Conservation (phyloP, 2,329 filamentous ascomycete genomes). For the Pseudohalonectria lignicola region DNA sequence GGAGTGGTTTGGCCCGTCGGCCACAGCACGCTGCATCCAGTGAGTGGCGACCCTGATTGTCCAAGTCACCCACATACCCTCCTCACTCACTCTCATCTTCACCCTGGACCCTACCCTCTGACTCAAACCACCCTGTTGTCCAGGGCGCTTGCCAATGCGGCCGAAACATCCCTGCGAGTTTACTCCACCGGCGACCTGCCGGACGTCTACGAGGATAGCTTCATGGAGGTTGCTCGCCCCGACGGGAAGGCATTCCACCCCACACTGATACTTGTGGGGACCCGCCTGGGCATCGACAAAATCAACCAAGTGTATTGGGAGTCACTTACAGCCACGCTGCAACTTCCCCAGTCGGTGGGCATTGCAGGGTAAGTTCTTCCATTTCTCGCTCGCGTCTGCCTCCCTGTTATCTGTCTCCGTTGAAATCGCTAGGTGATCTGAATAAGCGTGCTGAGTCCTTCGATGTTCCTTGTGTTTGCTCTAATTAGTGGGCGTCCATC, state of each 20-base stretch:
- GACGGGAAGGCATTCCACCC: conserved; percentile 60
- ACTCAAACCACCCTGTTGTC: background rate
- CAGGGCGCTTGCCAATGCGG: conserved; percentile 64
- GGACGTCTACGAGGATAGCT: conserved; percentile 86
- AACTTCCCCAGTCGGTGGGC: conserved; percentile 86
- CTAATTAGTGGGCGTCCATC: conserved; percentile 70
- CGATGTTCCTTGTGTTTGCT: background rate
- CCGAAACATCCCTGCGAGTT: conserved; percentile 58
- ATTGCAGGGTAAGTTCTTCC: conserved; percentile 72
- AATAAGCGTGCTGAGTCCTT: no score
- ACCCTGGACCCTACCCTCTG: background rate
- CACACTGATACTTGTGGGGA: conserved; percentile 80
- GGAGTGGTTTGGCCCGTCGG: conserved; percentile 98
- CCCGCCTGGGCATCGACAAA: conserved; percentile 83
- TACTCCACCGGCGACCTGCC: conserved; percentile 85
- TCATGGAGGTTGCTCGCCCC: conserved; percentile 65
- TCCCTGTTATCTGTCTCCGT: no score
- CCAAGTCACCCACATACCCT: no score
- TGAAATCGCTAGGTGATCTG: background rate
- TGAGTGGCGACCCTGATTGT: no score
- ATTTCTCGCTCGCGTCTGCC: background rate
- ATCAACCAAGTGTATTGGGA: conserved; percentile 94
- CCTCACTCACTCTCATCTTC: no score
- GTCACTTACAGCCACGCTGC: conserved; percentile 72
- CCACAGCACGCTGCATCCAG: conserved; percentile 90